Evolutionary conservation across 495 filamentous ascomycete genomes (phyloP).

Genomic region (Penicillium canariense): DNA sequence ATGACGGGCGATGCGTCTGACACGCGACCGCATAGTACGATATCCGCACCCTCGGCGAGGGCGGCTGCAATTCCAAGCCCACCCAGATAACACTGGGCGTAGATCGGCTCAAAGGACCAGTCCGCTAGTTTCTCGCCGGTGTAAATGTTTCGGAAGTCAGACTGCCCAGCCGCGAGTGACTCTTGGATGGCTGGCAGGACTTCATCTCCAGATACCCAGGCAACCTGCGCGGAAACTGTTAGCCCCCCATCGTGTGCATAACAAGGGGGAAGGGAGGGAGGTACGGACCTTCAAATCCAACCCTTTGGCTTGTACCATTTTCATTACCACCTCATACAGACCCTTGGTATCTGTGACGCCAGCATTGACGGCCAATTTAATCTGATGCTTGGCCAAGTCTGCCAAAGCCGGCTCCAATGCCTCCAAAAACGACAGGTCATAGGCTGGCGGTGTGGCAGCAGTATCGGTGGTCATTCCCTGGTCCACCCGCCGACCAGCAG

Average conservation of each 20-base stretch:
- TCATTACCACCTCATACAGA: constrained; percentile 43
- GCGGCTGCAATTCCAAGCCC: constrained; percentile 49
- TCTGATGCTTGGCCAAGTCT: constrained; percentile 48
- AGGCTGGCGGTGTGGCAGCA: constrained; percentile 35
- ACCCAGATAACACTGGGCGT: constrained; percentile 54
- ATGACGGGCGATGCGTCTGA: constrained; percentile 55
- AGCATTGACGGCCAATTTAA: constrained; percentile 60
- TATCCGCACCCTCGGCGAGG: constrained; percentile 52
- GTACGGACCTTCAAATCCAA: constrained; percentile 41
- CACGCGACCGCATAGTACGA: constrained; percentile 57
- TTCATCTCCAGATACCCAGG: constrained; percentile 54
- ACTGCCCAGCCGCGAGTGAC: constrained; percentile 33
- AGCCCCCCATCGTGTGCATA: neutral
- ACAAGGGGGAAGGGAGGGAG: too few relatives aligned
- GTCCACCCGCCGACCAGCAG: constrained; percentile 43
- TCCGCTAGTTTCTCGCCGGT: constrained; percentile 46
- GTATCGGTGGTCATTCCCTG: constrained; percentile 4
- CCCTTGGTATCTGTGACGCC: constrained; percentile 51
- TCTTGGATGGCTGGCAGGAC: constrained; percentile 44
- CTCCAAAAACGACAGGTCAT: constrained; percentile 54
- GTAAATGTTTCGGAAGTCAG: constrained; percentile 49
- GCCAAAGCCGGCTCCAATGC: constrained; percentile 50
- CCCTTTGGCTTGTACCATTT: constrained; percentile 42
- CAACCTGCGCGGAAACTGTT: constrained; percentile 18
- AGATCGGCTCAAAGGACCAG: constrained; percentile 55